Conservation (phyloP, 805 yeast genomes). For the Candida tibetensis region DNA sequence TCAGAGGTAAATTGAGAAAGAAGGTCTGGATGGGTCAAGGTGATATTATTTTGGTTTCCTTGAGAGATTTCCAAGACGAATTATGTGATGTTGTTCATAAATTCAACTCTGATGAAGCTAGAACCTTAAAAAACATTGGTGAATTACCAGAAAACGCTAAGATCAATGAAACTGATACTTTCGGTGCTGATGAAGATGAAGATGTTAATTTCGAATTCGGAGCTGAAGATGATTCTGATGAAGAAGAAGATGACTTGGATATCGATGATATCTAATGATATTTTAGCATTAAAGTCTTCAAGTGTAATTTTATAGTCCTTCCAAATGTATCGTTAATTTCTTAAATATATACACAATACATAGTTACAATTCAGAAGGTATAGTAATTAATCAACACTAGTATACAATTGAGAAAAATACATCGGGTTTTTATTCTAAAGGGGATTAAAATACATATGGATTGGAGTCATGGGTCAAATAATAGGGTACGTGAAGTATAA, state of each 20-base stretch:
- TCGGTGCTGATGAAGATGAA: conserved; percentile 94
- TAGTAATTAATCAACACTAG: too few species aligned
- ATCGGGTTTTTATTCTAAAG: not conserved
- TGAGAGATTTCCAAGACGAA: conserved; percentile 98
- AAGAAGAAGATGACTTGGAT: conserved; percentile 72
- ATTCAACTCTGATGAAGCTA: conserved; percentile 96
- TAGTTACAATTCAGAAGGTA: too few species aligned
- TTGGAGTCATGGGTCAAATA: not conserved
- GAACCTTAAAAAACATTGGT: conserved; percentile 91
- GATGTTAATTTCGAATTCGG: conserved; percentile 98
- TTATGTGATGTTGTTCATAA: conserved; percentile 98
- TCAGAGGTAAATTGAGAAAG: conserved; percentile 98
- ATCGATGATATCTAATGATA: conserved; percentile 82
- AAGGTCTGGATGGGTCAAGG: conserved; percentile 99
- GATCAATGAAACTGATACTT: conserved; percentile 96
- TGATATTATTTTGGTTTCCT: conserved; percentile 90
- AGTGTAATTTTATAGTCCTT: not conserved
- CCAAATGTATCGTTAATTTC: too few species aligned
- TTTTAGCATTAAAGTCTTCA: not conserved
- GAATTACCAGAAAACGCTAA: conserved; percentile 97
- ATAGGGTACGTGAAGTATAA: not conserved
- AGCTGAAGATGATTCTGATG: conserved; percentile 80
- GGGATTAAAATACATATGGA: not conserved
- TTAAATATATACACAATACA: conserved; percentile 2
- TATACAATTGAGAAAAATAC: too few species aligned